phyloP scores from a whole-genome alignment of 768 basidiomycete genomes.

The Xanthoconium stramineum region DNA sequence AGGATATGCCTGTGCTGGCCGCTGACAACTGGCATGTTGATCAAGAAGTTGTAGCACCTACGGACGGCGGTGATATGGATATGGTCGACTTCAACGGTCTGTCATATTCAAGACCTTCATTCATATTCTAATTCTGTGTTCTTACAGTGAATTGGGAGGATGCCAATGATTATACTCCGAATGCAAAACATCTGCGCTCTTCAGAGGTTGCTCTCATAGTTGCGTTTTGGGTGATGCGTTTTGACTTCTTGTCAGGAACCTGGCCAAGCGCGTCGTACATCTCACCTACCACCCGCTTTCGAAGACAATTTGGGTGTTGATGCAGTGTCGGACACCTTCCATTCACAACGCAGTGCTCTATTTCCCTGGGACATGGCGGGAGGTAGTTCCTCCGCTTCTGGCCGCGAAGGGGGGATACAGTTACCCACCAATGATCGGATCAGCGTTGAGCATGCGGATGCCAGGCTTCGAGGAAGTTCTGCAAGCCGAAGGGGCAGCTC shows the following conservation, averaged over 20 bases:
- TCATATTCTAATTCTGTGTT: slow-evolving; percentile 3
- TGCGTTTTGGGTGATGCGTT: background rate
- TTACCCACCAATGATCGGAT: slow-evolving; percentile 41
- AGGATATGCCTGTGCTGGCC: background rate
- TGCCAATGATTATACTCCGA: slow-evolving; percentile 13
- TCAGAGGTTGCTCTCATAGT: slow-evolving; percentile 54
- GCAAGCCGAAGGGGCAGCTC: slow-evolving; percentile 58
- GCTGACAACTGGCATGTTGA: slow-evolving; percentile 14
- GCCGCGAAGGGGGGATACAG: slow-evolving; percentile 32
- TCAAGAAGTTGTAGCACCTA: slow-evolving; percentile 3
- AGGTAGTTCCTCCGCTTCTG: slow-evolving; percentile 52
- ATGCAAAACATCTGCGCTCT: slow-evolving; percentile 38
- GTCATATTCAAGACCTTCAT: background rate
- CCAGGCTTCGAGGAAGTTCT: slow-evolving; percentile 52
- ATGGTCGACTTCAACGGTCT: slow-evolving; percentile 26
- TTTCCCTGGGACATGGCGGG: slow-evolving; percentile 87
- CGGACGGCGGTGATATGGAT: slow-evolving; percentile 11
- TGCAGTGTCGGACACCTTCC: slow-evolving; percentile 36
- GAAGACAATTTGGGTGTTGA: slow-evolving; percentile 51
- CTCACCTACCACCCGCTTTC: slow-evolving; percentile 51
- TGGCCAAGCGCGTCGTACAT: slow-evolving; percentile 75
- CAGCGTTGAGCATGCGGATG: slow-evolving; percentile 51
- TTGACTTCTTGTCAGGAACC: slow-evolving; percentile 58
- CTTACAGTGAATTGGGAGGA: slow-evolving; percentile 23
- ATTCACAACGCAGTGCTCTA: slow-evolving; percentile 65